Conservation (phyloP, 176 grass and related monocot genomes). For the Eremochloa ophiuroides region DNA sequence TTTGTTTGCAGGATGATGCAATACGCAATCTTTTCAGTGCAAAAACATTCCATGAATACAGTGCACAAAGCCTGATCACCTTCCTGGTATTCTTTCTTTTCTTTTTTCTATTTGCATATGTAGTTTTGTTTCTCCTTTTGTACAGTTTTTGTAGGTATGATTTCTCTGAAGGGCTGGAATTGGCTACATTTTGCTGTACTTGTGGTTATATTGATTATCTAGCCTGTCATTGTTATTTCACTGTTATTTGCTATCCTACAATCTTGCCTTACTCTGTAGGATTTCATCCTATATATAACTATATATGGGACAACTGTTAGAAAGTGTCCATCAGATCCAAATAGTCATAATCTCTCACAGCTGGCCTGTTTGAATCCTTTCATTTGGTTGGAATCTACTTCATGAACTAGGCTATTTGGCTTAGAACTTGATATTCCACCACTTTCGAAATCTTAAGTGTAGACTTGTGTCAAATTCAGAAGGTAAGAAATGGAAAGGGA, state of each 20-base stretch:
- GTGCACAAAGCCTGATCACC: conserved; percentile 90
- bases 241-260: background rate
- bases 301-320: background rate
- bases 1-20: conserved; percentile 79
- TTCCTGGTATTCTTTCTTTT: conserved; percentile 69
- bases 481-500: background rate
- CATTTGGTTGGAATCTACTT: background rate
- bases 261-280: background rate
- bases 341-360: background rate
- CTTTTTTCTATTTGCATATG: background rate
- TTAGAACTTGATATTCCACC: background rate
- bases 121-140: background rate
- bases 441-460: background rate
- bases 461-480: background rate
- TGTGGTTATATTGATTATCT: background rate
- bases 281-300: conserved; percentile 22
- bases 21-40: conserved; percentile 99
- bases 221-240: background rate
- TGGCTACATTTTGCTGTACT: background rate
- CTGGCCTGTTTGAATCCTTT: background rate
- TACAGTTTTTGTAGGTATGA: background rate
- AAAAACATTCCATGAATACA: conserved; percentile 99
- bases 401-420: background rate
- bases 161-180: background rate
- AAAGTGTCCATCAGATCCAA: background rate